phyloP scores from a whole-genome alignment of 2,329 filamentous ascomycete species.

The Rhynchosporium agropyri region DNA sequence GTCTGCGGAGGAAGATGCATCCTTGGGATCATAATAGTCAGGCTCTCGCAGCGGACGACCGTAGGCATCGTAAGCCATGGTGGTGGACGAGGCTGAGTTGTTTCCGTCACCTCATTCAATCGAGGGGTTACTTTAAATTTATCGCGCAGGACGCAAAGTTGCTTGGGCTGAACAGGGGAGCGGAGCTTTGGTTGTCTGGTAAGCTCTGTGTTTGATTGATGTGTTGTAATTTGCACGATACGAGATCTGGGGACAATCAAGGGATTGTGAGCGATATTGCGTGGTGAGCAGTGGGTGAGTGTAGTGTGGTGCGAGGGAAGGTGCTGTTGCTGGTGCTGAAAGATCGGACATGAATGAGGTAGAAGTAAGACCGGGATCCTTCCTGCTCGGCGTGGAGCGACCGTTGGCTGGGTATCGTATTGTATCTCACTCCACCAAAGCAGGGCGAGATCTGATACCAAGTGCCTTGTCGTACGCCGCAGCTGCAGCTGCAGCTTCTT shows the following conservation, averaged over 20 bases:
- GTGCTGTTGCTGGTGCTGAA: not conserved
- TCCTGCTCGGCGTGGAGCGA: not conserved
- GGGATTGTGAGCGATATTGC: not conserved
- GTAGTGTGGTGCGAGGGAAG: not conserved
- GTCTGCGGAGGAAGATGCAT: constrained; percentile 21
- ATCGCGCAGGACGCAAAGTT: constrained; percentile 11
- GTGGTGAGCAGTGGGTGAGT: constrained; percentile 1
- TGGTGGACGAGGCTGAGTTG: constrained; percentile 33
- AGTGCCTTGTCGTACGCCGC: too few species aligned
- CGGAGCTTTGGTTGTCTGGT: constrained; percentile 1
- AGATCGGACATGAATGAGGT: not conserved
- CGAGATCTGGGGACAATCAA: constrained; percentile 9
- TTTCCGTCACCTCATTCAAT: constrained; percentile 31
- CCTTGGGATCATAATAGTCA: constrained; percentile 30
- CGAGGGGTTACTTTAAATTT: constrained; percentile 2
- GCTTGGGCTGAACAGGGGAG: constrained; percentile 4
- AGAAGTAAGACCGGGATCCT: not conserved
- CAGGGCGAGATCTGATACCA: not conserved
- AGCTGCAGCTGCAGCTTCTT: not conserved
- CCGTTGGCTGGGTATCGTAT: not conserved
- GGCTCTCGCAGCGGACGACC: constrained; percentile 32
- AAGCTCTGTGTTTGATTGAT: not conserved
- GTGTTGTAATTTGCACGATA: constrained; percentile 10
- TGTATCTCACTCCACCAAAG: not conserved
- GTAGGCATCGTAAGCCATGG: constrained; percentile 38